Base-by-base conservation (phyloP, 2,329 filamentous ascomycete genomes). In the Cladosporium sp. region DNA sequence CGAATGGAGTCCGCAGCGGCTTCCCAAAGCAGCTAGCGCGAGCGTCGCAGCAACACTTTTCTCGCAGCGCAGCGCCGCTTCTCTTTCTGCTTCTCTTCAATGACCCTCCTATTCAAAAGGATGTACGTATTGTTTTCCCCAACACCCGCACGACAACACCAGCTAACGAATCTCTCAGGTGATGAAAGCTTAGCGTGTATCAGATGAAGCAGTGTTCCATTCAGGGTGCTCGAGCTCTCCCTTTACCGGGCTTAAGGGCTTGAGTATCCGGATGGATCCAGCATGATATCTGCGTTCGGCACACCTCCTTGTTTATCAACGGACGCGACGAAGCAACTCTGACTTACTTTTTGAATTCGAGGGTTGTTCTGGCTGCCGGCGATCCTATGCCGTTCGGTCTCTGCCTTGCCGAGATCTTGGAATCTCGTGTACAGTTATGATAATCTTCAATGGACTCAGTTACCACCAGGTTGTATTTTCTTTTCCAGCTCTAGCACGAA, bases 141-240 rank as follows among this genome's bases (percentile, higher is more conserved):
- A 15, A 26, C 12, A 30, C 64, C 12, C 68, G 24, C 15, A 10
- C 38, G 28, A 15, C 28, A 28, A 36, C 38, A 26, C 12, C 77
- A 69, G 78, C 72, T 71, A 68, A 59, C 60, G 1, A 44, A 14
- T 4, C 1, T 60, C 38, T 66, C 73, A 97, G 93, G 96, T 98
- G 94, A 99, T 98, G 95, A 99, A 96, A 97, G 92, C 92, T 88
- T 89, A 90, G 92, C 88, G 94, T 98, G 95, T 90, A 88, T 81
- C 84, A 88, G 88, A 92, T 96, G 95, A 98, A 47, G 66, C 64
- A 60, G 64, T 65, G 58, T 62, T 47, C 55, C 61, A 64, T 55
- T 38, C 61, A 57, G 59, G 58, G 59, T 61, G 57, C 85, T 82
- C 79, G 66, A 69, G 91, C 92, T 94, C 93, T 97, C 90, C 90